Evolutionary conservation across 805 yeast genomes (phyloP).

Genomic region (Candida khao-thaluensis): DNA sequence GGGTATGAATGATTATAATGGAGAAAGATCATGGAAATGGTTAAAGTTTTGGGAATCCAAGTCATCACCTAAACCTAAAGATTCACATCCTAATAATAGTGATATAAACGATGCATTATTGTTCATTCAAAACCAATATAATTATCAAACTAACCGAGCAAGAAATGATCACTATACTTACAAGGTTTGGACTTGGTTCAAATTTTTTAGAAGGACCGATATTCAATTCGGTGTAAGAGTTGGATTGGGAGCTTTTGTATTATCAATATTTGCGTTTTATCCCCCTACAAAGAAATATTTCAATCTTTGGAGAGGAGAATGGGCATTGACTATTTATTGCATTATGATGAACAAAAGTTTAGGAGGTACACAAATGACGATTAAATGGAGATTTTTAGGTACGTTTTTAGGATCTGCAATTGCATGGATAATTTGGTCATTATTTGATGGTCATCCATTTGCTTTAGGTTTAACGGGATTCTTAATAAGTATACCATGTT

Average conservation of each 20-base stretch:
- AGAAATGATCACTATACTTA: constrained; percentile 13
- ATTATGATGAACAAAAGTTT: constrained; percentile 82
- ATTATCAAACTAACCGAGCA: constrained; percentile 6
- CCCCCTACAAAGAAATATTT: constrained; percentile 55
- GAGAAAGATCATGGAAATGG: constrained; percentile 49
- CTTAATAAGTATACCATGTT: constrained; percentile 46
- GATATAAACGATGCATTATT: constrained; percentile 35
- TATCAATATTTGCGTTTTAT: constrained; percentile 66
- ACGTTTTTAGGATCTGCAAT: constrained; percentile 67
- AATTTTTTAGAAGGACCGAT: constrained; percentile 59
- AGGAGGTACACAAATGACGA: constrained; percentile 82
- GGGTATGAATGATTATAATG: constrained; percentile 19
- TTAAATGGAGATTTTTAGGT: constrained; percentile 70
- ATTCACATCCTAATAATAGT: constrained; percentile 3
- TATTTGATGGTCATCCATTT: constrained; percentile 54
- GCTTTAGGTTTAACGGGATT: constrained; percentile 52
- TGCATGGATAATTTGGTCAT: constrained; percentile 61
- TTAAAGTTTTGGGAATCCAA: constrained; percentile 47
- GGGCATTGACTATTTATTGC: constrained; percentile 81
- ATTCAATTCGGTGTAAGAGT: constrained; percentile 78
- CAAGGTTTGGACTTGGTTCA: constrained; percentile 50
- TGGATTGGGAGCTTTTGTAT: constrained; percentile 68
- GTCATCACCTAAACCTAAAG: not conserved
- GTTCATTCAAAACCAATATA: constrained; percentile 28
- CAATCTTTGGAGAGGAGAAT: constrained; percentile 71